A percentile compares a stretch with the other conserved stretches of the same genome.
These are phyloP conservation scores for Aspergillus pseudoterreus DNA, from an alignment of 2,329 filamentous ascomycete genomes.

Conservation along the genomic window DNA sequence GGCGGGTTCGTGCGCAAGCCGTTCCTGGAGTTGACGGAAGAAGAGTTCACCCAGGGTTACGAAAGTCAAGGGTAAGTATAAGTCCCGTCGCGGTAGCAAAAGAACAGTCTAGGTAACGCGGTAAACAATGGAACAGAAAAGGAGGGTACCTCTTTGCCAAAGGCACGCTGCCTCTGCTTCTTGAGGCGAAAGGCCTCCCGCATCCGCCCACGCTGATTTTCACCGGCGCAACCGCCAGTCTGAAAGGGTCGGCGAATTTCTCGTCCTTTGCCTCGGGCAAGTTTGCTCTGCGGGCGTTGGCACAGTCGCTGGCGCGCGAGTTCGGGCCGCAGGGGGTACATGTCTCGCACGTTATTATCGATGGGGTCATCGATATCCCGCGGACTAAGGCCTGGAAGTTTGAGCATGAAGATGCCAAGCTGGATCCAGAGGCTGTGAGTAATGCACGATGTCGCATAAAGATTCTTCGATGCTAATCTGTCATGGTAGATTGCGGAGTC, in stretches of 20 bases:
- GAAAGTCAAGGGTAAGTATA: conserved; percentile 48
- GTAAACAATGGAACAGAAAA: conserved; percentile 21
- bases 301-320: conserved; percentile 73
- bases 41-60: conserved; percentile 53
- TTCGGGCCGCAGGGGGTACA: conserved; percentile 83
- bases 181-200: conserved; percentile 53
- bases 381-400: conserved; percentile 60
- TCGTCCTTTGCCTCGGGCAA: conserved; percentile 73
- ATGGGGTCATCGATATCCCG: conserved; percentile 81
- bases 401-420: conserved; percentile 61
- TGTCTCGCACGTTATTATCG: conserved; percentile 76
- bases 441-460: not conserved
- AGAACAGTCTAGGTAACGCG: not conserved
- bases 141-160: conserved; percentile 78
- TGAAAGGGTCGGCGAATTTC: conserved; percentile 68
- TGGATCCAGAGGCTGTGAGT: conserved; percentile 69
- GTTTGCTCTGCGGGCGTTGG: conserved; percentile 71
- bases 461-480: not conserved
- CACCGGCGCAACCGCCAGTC: conserved; percentile 78
- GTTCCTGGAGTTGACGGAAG: conserved; percentile 57
- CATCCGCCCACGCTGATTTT: conserved; percentile 78
- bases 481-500: conserved; percentile 70
- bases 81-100: not conserved
- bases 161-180: conserved; percentile 64
- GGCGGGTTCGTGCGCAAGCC: conserved; percentile 58